Evolutionary conservation across 73 alveolate species (phyloP), one percentile per base, ranked within the genome.

Genomic region (Breviolum minutum): DNA sequence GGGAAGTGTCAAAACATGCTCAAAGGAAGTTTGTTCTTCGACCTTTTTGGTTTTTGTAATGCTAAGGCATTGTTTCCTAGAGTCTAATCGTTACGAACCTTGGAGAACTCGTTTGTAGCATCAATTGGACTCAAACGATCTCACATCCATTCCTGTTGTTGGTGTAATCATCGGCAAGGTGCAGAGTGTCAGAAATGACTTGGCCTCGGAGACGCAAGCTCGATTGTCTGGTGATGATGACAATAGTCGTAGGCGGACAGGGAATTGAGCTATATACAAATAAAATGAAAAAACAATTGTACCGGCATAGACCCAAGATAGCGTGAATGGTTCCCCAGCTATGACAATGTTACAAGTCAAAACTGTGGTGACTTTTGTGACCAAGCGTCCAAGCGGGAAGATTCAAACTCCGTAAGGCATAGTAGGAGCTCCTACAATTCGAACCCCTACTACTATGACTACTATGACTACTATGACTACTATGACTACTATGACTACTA

Each of bases 201-300:
- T 82, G 90, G 90, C 90, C 70, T 17, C 90, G 17, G 90, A 82
- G 90, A 82, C 90, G 8, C 70, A 70, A 40, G 32, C 68, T 8
- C 68, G 90, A 20, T 17, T 82, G 40, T 32, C 90, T 7, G 71
- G 90, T 7, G 90, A 82, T 70, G 90, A 82, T 20, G 90, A 82
- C 30, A 82, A 32, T 70, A 20, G 90, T 22, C 90, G 70, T 20
- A 82, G 90, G 90, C 63, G 24, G 74, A 66, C 0, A 2, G 1
- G 74, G 16, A 20, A 66, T 66, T 66, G 74, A 66, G 16, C 74
- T 2, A n/a, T n/a, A n/a, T n/a, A 66, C 74, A 66, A 20, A 40
- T 40, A 3, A 40, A 40, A 40, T 40, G 54, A 40, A 40, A 40
- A 40, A 40, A 40, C 54, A 40, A 40, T 40, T 40, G 54, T 40